These are phyloP conservation scores for Asparagopsis taxiformis DNA, from an alignment of 31 red algal species.

Conservation along the genomic window DNA sequence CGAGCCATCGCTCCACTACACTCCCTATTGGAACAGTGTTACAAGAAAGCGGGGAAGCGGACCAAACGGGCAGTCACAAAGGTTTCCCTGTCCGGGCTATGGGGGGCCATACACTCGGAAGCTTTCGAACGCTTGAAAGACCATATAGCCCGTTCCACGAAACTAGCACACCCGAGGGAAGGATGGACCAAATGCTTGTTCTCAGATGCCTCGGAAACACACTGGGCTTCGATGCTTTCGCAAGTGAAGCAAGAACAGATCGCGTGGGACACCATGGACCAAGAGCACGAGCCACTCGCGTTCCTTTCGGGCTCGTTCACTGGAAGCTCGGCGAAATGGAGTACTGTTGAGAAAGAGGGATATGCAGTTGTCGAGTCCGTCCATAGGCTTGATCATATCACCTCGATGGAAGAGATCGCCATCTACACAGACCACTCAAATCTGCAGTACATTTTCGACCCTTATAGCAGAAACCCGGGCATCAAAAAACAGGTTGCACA, in stretches of 20 bases:
- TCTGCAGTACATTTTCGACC: slow-evolving; percentile 10
- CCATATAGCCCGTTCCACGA: background rate
- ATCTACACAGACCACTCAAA: background rate
- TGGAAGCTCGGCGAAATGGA: slow-evolving; percentile 4
- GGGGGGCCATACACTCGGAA: background rate
- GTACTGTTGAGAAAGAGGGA: slow-evolving; percentile 2
- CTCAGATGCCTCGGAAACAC: slow-evolving; percentile 2
- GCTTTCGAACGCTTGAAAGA: background rate
- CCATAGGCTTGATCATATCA: background rate
- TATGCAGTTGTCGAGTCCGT: background rate
- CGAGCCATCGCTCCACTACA: slow-evolving; percentile 26
- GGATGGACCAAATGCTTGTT: too few relatives aligned
- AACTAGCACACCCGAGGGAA: too few relatives aligned
- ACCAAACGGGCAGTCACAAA: background rate
- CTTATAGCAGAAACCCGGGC: slow-evolving; percentile 7
- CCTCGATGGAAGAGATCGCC: background rate
- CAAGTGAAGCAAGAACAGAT: too few relatives aligned
- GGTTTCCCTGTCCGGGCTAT: background rate
- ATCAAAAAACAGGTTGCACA: background rate
- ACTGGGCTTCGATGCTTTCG: background rate
- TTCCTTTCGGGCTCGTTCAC: slow-evolving; percentile 9
- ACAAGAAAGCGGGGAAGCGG: slow-evolving; percentile 17
- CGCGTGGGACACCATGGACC: too few relatives aligned
- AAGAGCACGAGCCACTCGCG: slow-evolving; percentile 6
- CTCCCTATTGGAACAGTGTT: slow-evolving; percentile 7